Percentiles rank a stretch among this genome's conserved stretches.
These are phyloP conservation scores for Artomyces pyxidatus DNA, from an alignment of 768 basidiomycete genomes.

Conservation along the genomic window DNA sequence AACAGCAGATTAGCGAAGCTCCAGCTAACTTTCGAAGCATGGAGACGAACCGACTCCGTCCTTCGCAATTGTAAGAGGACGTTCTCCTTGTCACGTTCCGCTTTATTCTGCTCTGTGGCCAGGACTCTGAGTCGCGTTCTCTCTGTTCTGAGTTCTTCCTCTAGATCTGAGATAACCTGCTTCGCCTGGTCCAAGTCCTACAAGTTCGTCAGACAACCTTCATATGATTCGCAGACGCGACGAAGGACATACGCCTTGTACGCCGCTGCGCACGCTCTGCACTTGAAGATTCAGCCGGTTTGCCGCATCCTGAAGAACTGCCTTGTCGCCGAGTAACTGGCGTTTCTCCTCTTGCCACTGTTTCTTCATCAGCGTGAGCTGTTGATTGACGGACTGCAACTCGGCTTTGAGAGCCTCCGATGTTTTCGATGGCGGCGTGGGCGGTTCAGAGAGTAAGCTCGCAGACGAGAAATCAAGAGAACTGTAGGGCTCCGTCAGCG, in stretches of 20 bases:
- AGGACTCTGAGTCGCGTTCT: constrained; percentile 56
- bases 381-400: constrained; percentile 50
- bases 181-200: constrained; percentile 71
- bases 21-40: not conserved
- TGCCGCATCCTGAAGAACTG: constrained; percentile 62
- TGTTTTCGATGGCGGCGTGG: constrained; percentile 60
- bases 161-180: constrained; percentile 56
- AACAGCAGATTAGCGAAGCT: not conserved
- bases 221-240: not conserved
- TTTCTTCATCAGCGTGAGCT: constrained; percentile 56
- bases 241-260: constrained; percentile 42
- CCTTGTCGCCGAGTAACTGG: constrained; percentile 61
- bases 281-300: constrained; percentile 58
- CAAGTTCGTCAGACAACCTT: constrained; percentile 1
- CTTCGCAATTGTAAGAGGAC: constrained; percentile 57
- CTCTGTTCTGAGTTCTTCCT: constrained; percentile 63
- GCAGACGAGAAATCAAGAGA: constrained; percentile 43
- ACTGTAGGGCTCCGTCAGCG: constrained; percentile 25
- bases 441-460: constrained; percentile 46
- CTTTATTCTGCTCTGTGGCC: constrained; percentile 51
- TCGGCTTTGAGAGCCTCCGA: constrained; percentile 56
- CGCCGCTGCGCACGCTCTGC: constrained; percentile 39
- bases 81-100: constrained; percentile 58
- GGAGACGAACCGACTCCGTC: constrained; percentile 55
- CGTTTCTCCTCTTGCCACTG: constrained; percentile 65